A percentile compares a stretch with the other conserved stretches of the same genome.
These are phyloP conservation scores for Phytophthora pini DNA, from an alignment of 352 stramenopile genomes.

Conservation along the genomic window DNA sequence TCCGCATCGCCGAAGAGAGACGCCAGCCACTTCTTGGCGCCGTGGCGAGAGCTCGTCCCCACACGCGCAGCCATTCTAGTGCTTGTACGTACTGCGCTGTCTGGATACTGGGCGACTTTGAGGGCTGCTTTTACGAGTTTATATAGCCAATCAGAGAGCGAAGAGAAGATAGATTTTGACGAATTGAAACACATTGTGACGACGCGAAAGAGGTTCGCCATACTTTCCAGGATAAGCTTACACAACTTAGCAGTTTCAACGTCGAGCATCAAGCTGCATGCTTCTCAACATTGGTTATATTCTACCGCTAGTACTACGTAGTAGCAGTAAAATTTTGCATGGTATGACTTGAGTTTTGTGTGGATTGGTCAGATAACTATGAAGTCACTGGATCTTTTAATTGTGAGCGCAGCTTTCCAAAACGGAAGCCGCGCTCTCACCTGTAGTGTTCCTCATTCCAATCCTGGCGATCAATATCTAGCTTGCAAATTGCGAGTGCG, in stretches of 20 bases:
- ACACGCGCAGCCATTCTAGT: constrained; percentile 53
- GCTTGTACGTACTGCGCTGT: constrained; percentile 3
- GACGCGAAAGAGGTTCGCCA: constrained; percentile 17
- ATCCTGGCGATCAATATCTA: constrained; percentile 17
- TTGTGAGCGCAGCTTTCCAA: constrained; percentile 74
- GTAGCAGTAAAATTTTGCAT: too few species aligned
- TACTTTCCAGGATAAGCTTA: too few species aligned
- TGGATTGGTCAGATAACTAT: constrained; percentile 88
- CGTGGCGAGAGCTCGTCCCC: constrained; percentile 51
- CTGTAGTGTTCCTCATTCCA: constrained; percentile 83
- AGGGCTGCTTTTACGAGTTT: constrained; percentile 3
- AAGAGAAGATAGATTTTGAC: constrained; percentile 9
- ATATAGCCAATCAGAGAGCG: constrained; percentile 8
- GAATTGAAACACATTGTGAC: constrained; percentile 5
- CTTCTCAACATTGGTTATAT: too few species aligned
- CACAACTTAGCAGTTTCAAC: too few species aligned
- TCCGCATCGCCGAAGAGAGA: constrained; percentile 73
- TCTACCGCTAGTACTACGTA: not conserved
- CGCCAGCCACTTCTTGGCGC: constrained; percentile 83
- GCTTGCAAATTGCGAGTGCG: constrained; percentile 12
- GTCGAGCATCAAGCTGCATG: too few species aligned
- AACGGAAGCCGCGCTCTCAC: constrained; percentile 78
- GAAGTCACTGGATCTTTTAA: constrained; percentile 89
- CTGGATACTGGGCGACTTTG: constrained; percentile 18
- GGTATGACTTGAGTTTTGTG: not conserved